Percentiles rank a stretch among this genome's conserved stretches.
Evolutionary conservation across 352 stramenopile species (phyloP).

Genomic region (Phytophthora idaei): DNA sequence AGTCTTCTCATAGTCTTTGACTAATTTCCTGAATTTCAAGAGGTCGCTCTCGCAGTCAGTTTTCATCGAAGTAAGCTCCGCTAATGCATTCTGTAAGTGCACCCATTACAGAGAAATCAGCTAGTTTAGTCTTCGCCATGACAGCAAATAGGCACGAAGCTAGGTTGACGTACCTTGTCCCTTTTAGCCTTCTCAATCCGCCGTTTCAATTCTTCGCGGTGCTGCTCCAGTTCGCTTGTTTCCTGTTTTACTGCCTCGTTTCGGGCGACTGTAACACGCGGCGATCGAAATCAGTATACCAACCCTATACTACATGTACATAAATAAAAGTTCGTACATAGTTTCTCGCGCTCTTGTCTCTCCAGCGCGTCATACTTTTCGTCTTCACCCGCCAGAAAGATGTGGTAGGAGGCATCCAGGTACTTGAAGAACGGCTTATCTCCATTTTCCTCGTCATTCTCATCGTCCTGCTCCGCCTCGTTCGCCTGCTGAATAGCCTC

Average conservation of each 20-base stretch:
- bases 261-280: slow-evolving; percentile 40
- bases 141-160: background rate
- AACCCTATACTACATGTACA: background rate
- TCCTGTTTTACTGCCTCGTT: slow-evolving; percentile 66
- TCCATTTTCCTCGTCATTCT: slow-evolving; percentile 74
- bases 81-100: slow-evolving; percentile 58
- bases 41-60: slow-evolving; percentile 89
- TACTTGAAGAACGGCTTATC: slow-evolving; percentile 96
- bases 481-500: slow-evolving; percentile 67
- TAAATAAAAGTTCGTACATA: slow-evolving; percentile 34
- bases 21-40: slow-evolving; percentile 92
- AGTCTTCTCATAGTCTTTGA: slow-evolving; percentile 83
- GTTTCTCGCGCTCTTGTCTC: slow-evolving; percentile 63
- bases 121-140: background rate
- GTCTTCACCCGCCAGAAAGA: slow-evolving; percentile 95
- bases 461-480: slow-evolving; percentile 48
- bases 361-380: slow-evolving; percentile 90
- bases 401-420: slow-evolving; percentile 89
- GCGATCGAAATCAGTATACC: slow-evolving; percentile 9
- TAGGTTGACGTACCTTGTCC: slow-evolving; percentile 52
- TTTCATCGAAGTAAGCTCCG: slow-evolving; percentile 85
- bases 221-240: slow-evolving; percentile 49
- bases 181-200: slow-evolving; percentile 72
- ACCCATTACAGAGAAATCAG: slow-evolving; percentile 7
- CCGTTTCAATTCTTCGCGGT: slow-evolving; percentile 66